A percentile compares a stretch with the other conserved stretches of the same genome.
Conservation (phyloP, 495 filamentous ascomycete species). For the Podospora pseudoanserina region DNA sequence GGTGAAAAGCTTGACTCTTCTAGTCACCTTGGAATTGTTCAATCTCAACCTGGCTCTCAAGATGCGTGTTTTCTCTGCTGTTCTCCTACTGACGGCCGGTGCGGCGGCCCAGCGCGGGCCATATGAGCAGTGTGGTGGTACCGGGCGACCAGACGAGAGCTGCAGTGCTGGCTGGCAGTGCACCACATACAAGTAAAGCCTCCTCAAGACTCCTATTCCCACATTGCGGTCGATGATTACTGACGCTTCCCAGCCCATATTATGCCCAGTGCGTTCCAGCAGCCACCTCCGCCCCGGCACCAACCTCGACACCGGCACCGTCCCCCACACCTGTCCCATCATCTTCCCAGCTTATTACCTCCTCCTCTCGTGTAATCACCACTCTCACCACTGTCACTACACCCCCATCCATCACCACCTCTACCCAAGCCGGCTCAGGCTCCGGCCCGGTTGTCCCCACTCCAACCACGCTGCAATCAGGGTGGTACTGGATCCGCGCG, state of each 20-base stretch:
- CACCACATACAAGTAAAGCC: constrained; percentile 22
- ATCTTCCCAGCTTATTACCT: neutral
- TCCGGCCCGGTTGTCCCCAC: constrained; percentile 16
- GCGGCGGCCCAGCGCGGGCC: constrained; percentile 25
- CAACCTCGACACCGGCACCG: constrained; percentile 12
- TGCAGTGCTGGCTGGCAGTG: constrained; percentile 21
- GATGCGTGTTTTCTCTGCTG: constrained; percentile 17
- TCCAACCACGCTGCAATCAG: constrained; percentile 40
- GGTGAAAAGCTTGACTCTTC: neutral
- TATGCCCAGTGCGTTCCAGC: constrained; percentile 20
- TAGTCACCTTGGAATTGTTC: neutral
- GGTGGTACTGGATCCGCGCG: constrained; percentile 52
- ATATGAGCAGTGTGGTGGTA: constrained; percentile 25
- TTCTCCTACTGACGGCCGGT: constrained; percentile 17
- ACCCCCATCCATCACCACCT: constrained; percentile 20
- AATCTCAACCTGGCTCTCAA: neutral
- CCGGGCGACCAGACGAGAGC: constrained; percentile 7
- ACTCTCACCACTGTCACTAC: constrained; percentile 11
- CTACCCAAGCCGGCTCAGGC: constrained; percentile 26
- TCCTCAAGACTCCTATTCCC: neutral
- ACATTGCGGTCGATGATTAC: neutral
- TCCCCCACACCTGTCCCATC: constrained; percentile 8
- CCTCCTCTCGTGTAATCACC: constrained; percentile 1
- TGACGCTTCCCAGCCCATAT: constrained; percentile 13
- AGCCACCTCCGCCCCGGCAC: constrained; percentile 13